A percentile compares a stretch with the other conserved stretches of the same genome.
Conservation (phyloP, 192 early-diverging fungal genomes). For the Backusella macrospora region DNA sequence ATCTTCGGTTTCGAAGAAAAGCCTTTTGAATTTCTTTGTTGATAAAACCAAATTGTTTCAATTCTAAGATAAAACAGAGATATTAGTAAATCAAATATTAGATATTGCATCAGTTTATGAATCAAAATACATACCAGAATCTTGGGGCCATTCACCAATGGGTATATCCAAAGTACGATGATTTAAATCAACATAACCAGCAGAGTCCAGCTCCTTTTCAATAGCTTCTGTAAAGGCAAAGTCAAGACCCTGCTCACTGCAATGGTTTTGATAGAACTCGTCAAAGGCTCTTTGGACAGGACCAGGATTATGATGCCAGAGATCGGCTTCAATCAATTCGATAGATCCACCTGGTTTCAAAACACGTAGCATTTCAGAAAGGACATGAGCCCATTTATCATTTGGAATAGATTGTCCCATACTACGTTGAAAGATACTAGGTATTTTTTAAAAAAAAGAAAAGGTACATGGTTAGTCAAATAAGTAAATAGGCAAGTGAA, state of each 20-base stretch:
- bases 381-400: slow-evolving; percentile 30
- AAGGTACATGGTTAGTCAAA: background rate
- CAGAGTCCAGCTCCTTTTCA: slow-evolving; percentile 2
- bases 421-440: slow-evolving; percentile 39
- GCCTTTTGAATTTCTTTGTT: slow-evolving; percentile 40
- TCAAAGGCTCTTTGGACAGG: slow-evolving; percentile 37
- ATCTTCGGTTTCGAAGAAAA: slow-evolving; percentile 30
- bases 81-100: background rate
- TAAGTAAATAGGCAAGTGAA: background rate
- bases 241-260: slow-evolving; percentile 26
- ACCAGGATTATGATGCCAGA: slow-evolving; percentile 41
- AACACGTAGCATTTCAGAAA: slow-evolving; percentile 38
- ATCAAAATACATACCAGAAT: slow-evolving; percentile 24
- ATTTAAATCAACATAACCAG: slow-evolving; percentile 29
- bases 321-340: slow-evolving; percentile 40
- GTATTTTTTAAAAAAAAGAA: slow-evolving; percentile 12
- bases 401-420: slow-evolving; percentile 32
- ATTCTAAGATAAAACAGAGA: slow-evolving; percentile 26
- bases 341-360: slow-evolving; percentile 35
- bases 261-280: slow-evolving; percentile 23
- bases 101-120: background rate
- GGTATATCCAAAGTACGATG: slow-evolving; percentile 40
- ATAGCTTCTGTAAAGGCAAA: slow-evolving; percentile 20
- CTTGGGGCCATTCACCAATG: slow-evolving; percentile 43
- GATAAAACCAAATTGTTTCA: slow-evolving; percentile 47